Conservation (phyloP, 2,329 filamentous ascomycete species). For the Ophiostoma ips region DNA sequence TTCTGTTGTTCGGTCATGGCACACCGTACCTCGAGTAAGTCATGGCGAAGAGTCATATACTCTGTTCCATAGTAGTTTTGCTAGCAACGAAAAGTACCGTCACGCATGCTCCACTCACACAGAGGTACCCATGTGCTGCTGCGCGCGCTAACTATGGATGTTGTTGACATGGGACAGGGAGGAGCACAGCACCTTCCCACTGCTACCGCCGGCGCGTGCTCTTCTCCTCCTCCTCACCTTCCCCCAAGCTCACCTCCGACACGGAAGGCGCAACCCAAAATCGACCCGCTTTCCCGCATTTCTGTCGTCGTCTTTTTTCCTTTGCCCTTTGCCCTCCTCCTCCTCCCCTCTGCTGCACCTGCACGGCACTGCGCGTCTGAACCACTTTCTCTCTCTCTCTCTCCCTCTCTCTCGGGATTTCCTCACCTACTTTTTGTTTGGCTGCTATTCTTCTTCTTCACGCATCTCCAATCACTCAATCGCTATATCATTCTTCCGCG, state of each 20-base stretch:
- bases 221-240: background rate
- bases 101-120: background rate
- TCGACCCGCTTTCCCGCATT: slow-evolving; percentile 15
- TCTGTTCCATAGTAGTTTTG: too few relatives aligned
- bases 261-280: slow-evolving; percentile 5
- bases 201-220: background rate
- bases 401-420: slow-evolving; percentile 1
- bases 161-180: too few relatives aligned
- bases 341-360: background rate
- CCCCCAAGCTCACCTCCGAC: slow-evolving; percentile 7
- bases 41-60: too few relatives aligned
- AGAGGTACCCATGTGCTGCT: background rate
- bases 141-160: background rate
- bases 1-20: too few relatives aligned
- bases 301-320: slow-evolving; percentile 4
- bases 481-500: too few relatives aligned
- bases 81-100: background rate
- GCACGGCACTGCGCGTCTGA: background rate
- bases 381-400: background rate
- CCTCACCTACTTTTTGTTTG: background rate
- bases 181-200: too few relatives aligned
- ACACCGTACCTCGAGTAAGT: too few relatives aligned
- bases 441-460: background rate
- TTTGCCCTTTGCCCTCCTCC: background rate
- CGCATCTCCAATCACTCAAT: too few relatives aligned